Evolutionary conservation across 805 yeast genomes (phyloP).

Genomic region (Saccharomycopsis sp.): DNA sequence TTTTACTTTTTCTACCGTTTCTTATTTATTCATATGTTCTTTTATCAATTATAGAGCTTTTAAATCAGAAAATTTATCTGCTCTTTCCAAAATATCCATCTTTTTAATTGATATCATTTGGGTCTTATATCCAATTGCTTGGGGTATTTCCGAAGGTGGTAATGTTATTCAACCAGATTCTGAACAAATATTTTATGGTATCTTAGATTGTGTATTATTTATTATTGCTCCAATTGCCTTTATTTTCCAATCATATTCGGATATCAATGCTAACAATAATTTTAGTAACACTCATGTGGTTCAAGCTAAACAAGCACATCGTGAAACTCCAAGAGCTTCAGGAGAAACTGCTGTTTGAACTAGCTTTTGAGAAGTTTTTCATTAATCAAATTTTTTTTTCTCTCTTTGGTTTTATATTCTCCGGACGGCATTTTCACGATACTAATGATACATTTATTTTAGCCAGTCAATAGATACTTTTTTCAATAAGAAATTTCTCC

Average conservation of each 20-base stretch:
- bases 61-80: neutral
- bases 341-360: slow-evolving; percentile 30
- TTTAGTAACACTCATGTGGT: neutral
- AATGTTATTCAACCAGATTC: slow-evolving; percentile 42
- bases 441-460: too few species aligned
- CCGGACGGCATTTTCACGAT: too few species aligned
- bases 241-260: slow-evolving; percentile 14
- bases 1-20: slow-evolving; percentile 26
- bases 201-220: slow-evolving; percentile 37
- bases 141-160: slow-evolving; percentile 50
- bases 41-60: slow-evolving; percentile 1
- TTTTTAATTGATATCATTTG: slow-evolving; percentile 27
- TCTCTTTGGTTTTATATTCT: too few species aligned
- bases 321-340: slow-evolving; percentile 31
- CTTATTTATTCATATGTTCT: neutral
- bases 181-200: slow-evolving; percentile 46
- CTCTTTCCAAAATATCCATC: slow-evolving; percentile 9
- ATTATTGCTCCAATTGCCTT: slow-evolving; percentile 30
- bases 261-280: neutral
- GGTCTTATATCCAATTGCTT: slow-evolving; percentile 36
- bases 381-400: too few species aligned
- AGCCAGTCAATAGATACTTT: too few species aligned
- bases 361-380: too few species aligned
- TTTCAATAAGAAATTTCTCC: too few species aligned
- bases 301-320: slow-evolving; percentile 9